Evolutionary conservation across 225 moss, liverwort and hornwort species (phyloP).

Genomic region (Lunularia cruciata): DNA sequence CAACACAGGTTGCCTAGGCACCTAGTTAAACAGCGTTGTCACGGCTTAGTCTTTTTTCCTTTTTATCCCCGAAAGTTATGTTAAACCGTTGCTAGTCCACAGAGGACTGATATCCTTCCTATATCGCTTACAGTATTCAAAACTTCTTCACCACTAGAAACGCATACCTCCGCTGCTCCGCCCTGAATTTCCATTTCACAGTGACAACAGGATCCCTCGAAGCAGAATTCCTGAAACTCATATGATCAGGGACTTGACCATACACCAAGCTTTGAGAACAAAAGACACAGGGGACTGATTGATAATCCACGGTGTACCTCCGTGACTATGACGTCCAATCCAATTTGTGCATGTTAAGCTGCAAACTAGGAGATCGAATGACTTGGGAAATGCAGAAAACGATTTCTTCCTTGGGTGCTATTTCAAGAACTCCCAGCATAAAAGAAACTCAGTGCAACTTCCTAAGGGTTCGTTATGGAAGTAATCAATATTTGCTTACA

Average conservation of each 20-base stretch:
- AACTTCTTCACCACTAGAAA: not conserved
- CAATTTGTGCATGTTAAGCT: not conserved
- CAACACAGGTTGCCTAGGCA: too few relatives aligned
- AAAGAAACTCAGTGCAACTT: not conserved
- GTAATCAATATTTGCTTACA: constrained; percentile 45
- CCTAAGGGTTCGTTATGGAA: not conserved
- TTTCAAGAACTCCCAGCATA: not conserved
- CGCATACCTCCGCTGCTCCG: constrained; percentile 76
- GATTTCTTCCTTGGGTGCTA: not conserved
- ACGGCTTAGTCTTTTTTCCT: too few relatives aligned
- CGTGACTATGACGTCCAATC: not conserved
- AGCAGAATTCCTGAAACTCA: constrained; percentile 76
- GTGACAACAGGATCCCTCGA: constrained; percentile 94
- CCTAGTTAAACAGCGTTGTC: too few relatives aligned
- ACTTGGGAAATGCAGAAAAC: not conserved
- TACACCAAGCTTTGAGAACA: not conserved
- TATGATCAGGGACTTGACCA: not conserved
- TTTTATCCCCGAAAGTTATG: too few relatives aligned
- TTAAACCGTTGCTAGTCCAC: too few relatives aligned
- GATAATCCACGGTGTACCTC: too few relatives aligned
- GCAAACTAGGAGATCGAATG: not conserved
- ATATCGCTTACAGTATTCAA: too few relatives aligned
- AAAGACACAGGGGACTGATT: not conserved
- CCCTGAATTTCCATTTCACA: constrained; percentile 98
- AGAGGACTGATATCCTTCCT: too few relatives aligned